Percentiles rank a stretch among this genome's conserved stretches.
phyloP scores from a whole-genome alignment of 2,329 filamentous ascomycete species.

The Cercospora nicotianae region DNA sequence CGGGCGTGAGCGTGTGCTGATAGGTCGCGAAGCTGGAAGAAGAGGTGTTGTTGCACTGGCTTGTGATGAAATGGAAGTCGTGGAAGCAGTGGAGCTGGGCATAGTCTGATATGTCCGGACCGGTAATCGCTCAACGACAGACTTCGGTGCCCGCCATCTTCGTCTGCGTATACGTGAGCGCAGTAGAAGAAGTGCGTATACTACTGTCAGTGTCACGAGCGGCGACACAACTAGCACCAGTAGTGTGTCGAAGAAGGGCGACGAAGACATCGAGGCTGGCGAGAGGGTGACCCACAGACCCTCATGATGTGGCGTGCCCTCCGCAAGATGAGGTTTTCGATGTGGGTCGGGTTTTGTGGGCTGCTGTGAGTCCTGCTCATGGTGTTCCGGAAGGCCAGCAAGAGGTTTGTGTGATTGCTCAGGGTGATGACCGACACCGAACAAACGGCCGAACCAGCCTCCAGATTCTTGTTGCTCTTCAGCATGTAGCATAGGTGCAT shows the following conservation, averaged over 20 bases:
- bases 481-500: conserved; percentile 22
- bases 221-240: conserved; percentile 96
- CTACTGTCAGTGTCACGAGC: conserved; percentile 84
- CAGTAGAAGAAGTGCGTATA: conserved; percentile 84
- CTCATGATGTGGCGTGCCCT: conserved; percentile 53
- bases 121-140: conserved; percentile 88
- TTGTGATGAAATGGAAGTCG: conserved; percentile 33
- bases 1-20: conserved; percentile 52
- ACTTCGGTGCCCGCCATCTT: conserved; percentile 96
- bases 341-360: conserved; percentile 15
- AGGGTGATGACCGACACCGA: conserved; percentile 21
- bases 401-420: not conserved
- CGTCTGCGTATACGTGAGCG: conserved; percentile 84
- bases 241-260: conserved; percentile 92
- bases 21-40: conserved; percentile 53
- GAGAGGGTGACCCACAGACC: conserved; percentile 97
- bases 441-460: conserved; percentile 34
- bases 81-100: conserved; percentile 55
- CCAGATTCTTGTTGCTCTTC: conserved; percentile 22
- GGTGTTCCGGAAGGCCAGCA: conserved; percentile 16
- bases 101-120: conserved; percentile 94
- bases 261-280: conserved; percentile 81
- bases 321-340: conserved; percentile 15
- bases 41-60: conserved; percentile 68
- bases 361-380: conserved; percentile 8